Conservation (phyloP, 805 yeast genomes). For the Myxozyma nipponensis region DNA sequence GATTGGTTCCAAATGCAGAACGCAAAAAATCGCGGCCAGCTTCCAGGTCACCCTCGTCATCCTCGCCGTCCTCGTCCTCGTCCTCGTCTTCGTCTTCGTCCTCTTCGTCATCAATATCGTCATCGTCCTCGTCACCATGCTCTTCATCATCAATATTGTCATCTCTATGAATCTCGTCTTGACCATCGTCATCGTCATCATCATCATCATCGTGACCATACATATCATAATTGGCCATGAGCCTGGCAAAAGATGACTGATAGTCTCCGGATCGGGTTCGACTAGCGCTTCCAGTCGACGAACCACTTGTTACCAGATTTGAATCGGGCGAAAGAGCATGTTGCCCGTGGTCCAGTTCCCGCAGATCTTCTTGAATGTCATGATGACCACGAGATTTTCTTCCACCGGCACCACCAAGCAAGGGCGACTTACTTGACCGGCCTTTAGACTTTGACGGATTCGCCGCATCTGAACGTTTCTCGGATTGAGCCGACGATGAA, state of each 20-base stretch:
- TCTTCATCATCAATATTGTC: constrained; percentile 22
- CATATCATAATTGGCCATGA: constrained; percentile 6
- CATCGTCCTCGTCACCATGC: constrained; percentile 12
- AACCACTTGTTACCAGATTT: not conserved
- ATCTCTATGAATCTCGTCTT: constrained; percentile 18
- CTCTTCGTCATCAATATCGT: constrained; percentile 11
- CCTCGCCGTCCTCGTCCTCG: constrained; percentile 35
- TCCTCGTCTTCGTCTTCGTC: constrained; percentile 30
- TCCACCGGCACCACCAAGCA: constrained; percentile 1
- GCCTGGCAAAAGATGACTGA: not conserved
- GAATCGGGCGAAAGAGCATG: constrained; percentile 15
- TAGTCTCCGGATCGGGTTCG: not conserved
- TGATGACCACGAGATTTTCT: constrained; percentile 16
- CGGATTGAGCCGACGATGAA: not conserved
- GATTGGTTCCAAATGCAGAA: constrained; percentile 26
- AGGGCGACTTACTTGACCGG: not conserved
- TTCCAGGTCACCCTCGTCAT: constrained; percentile 30
- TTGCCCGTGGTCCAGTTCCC: constrained; percentile 14
- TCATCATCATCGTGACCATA: constrained; percentile 20
- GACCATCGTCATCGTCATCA: constrained; percentile 18
- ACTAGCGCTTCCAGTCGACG: not conserved
- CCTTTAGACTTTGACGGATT: too few relatives aligned
- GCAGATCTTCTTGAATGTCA: constrained; percentile 19
- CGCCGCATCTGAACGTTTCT: too few relatives aligned
- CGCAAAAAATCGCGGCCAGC: constrained; percentile 26